Evolutionary conservation across 139 green algal species (phyloP).

Genomic region (Asterochloris erici): DNA sequence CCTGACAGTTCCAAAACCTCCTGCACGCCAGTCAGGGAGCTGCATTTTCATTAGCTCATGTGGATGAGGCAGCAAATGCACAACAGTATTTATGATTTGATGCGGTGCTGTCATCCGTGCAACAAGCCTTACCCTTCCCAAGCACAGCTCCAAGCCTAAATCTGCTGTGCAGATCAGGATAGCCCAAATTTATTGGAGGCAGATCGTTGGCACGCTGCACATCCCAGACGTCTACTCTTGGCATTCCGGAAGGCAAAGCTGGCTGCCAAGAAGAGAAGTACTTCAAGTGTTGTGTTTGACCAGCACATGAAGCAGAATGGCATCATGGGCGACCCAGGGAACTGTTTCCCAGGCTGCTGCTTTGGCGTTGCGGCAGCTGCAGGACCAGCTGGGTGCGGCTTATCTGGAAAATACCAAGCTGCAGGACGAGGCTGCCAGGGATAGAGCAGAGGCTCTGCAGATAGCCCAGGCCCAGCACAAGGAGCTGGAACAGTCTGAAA

Average conservation of each 20-base stretch:
- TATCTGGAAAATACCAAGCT: conserved; percentile 12
- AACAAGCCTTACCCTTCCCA: conserved; percentile 32
- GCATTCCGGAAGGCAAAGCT: too few species aligned
- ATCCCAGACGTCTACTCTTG: too few species aligned
- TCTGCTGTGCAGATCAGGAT: conserved; percentile 12
- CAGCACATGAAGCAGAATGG: too few species aligned
- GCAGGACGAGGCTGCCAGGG: background rate
- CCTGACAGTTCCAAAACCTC: conserved; percentile 77
- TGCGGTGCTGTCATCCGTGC: too few species aligned
- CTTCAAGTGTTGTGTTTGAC: too few species aligned
- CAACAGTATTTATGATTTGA: too few species aligned
- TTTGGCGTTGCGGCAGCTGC: conserved; percentile 17
- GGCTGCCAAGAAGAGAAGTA: too few species aligned
- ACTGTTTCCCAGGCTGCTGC: conserved; percentile 20
- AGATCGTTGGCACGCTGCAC: too few species aligned
- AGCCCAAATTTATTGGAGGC: too few species aligned
- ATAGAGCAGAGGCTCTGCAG: background rate
- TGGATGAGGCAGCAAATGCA: too few species aligned
- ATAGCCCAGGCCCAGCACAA: background rate
- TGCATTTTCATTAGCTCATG: too few species aligned
- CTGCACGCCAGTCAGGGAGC: conserved; percentile 5
- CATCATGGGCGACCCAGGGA: background rate
- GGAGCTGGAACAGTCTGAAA: conserved; percentile 4
- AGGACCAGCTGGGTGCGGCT: conserved; percentile 13
- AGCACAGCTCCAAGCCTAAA: conserved; percentile 47